Percentiles rank a stretch among this genome's conserved stretches.
Conservation (phyloP, 192 early-diverging fungal species). For the Backusella australiensis region DNA sequence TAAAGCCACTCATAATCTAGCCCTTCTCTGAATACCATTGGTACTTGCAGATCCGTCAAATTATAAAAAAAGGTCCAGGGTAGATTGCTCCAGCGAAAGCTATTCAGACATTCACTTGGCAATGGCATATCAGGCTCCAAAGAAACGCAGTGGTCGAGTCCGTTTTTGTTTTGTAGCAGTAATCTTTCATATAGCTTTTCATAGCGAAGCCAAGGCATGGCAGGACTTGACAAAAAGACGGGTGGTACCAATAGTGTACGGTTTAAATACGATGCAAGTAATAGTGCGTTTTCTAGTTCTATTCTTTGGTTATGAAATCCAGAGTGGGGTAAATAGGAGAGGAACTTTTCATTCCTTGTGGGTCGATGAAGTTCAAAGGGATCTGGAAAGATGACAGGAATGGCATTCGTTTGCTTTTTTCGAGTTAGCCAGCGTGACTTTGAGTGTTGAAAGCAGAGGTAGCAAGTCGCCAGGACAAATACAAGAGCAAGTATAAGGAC, state of each 20-base stretch:
- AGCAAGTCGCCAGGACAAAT: neutral
- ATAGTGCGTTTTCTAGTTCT: constrained; percentile 46
- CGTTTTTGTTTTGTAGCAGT: constrained; percentile 51
- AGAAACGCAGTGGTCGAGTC: constrained; percentile 47
- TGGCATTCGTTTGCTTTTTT: neutral
- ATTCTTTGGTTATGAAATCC: constrained; percentile 44
- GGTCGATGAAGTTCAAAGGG: constrained; percentile 19
- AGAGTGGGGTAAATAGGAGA: constrained; percentile 40
- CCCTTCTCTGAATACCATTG: constrained; percentile 38
- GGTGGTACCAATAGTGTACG: constrained; percentile 52
- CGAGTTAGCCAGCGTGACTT: neutral
- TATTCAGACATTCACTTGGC: constrained; percentile 53
- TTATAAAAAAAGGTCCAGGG: constrained; percentile 57
- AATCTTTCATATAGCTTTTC: constrained; percentile 47
- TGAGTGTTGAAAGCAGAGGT: neutral
- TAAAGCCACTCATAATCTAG: constrained; percentile 51
- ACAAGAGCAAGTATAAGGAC: neutral
- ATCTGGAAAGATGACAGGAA: constrained; percentile 21
- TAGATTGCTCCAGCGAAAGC: constrained; percentile 49
- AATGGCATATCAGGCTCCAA: constrained; percentile 39
- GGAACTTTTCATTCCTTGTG: constrained; percentile 29
- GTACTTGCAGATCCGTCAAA: constrained; percentile 39
- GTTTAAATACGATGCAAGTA: constrained; percentile 55
- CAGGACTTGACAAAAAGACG: constrained; percentile 48
- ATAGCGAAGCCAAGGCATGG: constrained; percentile 50